Conservation (phyloP, 2,329 filamentous ascomycete genomes). For the Pseudogymnoascus verrucosus region DNA sequence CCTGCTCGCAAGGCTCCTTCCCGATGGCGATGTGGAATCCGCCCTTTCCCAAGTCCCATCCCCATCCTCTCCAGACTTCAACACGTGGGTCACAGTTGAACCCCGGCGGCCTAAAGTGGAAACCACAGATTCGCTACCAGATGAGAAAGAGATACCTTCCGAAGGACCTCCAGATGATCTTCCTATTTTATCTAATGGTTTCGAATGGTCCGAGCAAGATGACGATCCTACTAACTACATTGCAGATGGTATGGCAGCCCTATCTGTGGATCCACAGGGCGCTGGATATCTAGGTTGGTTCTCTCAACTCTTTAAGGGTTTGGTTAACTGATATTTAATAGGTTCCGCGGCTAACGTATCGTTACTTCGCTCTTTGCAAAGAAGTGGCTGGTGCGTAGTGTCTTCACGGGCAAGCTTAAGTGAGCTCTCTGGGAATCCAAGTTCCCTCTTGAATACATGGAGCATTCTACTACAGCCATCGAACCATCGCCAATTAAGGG, state of each 20-base stretch:
- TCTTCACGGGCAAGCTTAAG: background rate
- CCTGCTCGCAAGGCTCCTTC: background rate
- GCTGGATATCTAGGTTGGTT: slow-evolving; percentile 14
- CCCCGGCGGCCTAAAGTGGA: background rate
- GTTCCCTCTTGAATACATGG: background rate
- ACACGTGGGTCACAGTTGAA: background rate
- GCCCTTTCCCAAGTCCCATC: background rate
- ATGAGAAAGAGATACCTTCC: background rate
- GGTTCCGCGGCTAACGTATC: background rate
- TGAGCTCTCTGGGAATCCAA: background rate
- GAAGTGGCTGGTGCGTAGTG: background rate
- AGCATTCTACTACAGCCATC: background rate
- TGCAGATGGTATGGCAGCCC: slow-evolving; percentile 16
- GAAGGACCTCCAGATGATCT: background rate
- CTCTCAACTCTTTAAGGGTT: background rate
- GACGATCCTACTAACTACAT: background rate
- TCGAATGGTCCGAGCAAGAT: background rate
- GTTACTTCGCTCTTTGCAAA: background rate
- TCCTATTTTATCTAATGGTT: background rate
- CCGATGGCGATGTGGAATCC: background rate
- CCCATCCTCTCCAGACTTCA: background rate
- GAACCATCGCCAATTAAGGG: background rate
- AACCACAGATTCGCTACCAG: background rate
- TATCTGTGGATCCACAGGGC: slow-evolving; percentile 13
- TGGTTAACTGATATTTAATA: background rate